Evolutionary conservation across 768 basidiomycete genomes (phyloP).

Genomic region (Termitomyces sp.): DNA sequence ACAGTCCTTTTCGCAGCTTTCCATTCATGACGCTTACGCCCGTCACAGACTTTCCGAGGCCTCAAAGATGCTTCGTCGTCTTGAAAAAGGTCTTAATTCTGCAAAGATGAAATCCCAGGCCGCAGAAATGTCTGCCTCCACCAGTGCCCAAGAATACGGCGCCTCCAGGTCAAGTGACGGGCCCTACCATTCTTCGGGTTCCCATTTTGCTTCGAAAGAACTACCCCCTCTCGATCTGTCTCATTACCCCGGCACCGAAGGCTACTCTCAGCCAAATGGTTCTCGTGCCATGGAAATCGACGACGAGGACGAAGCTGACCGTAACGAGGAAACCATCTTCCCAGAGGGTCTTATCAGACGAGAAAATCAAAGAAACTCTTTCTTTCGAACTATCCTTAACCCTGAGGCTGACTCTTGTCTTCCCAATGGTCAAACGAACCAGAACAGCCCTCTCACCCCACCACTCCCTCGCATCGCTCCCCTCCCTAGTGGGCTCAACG

Average conservation of each 20-base stretch:
- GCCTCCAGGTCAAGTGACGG: conserved; percentile 23
- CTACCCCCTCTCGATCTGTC: conserved; percentile 43
- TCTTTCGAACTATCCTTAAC: conserved; percentile 81
- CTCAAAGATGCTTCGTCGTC: conserved; percentile 81
- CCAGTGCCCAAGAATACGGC: conserved; percentile 20
- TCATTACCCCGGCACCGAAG: conserved; percentile 25
- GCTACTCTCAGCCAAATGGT: conserved; percentile 30
- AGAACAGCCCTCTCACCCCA: conserved; percentile 32
- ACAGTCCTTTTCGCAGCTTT: conserved; percentile 15
- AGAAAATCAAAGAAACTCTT: conserved; percentile 69
- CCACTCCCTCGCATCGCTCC: conserved; percentile 33
- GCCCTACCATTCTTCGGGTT: conserved; percentile 22
- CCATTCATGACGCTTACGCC: conserved; percentile 7
- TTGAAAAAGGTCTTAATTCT: conserved; percentile 77
- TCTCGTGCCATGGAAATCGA: conserved; percentile 43
- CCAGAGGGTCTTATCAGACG: conserved; percentile 70
- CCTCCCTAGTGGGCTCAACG: conserved; percentile 37
- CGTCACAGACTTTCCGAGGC: conserved; percentile 70
- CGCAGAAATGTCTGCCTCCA: conserved; percentile 27
- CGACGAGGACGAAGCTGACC: conserved; percentile 61
- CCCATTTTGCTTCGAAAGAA: conserved; percentile 39
- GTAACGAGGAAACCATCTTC: conserved; percentile 57
- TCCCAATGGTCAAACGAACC: conserved; percentile 25
- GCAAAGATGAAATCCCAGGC: conserved; percentile 69
- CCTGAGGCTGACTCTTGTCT: conserved; percentile 46